A percentile compares a stretch with the other conserved stretches of the same genome.
Evolutionary conservation across 1,139 yeast genomes (phyloP).

Genomic region (Zhuliangozyma blackwelliae): DNA sequence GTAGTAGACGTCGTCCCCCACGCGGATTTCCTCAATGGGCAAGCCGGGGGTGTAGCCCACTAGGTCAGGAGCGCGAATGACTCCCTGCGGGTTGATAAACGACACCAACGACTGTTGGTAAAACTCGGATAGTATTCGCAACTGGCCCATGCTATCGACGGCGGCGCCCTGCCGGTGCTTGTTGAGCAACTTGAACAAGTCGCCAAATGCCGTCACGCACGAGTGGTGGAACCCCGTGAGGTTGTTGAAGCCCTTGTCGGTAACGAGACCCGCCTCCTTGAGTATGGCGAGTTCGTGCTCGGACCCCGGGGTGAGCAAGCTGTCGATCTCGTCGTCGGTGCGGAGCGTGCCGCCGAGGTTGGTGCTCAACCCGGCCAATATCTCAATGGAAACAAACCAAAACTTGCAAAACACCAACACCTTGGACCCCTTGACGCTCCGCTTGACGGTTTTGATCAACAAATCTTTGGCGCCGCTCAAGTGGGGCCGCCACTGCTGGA

Average conservation of each 20-base stretch:
- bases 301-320: constrained; percentile 40
- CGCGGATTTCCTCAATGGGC: constrained; percentile 11
- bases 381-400: constrained; percentile 62
- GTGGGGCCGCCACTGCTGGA: constrained; percentile 67
- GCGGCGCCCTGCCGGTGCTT: constrained; percentile 20
- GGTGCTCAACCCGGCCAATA: constrained; percentile 58
- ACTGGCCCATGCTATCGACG: constrained; percentile 12
- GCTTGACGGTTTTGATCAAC: constrained; percentile 37
- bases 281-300: constrained; percentile 32
- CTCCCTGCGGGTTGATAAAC: constrained; percentile 8
- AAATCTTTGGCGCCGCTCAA: constrained; percentile 62
- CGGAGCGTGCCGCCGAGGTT: constrained; percentile 59
- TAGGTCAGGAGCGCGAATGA: constrained; percentile 1
- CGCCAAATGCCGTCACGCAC: constrained; percentile 42
- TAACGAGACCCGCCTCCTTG: constrained; percentile 25
- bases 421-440: constrained; percentile 17
- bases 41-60: constrained; percentile 8
- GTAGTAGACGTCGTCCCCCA: constrained; percentile 6
- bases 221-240: constrained; percentile 52
- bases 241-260: constrained; percentile 48
- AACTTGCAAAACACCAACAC: constrained; percentile 54
- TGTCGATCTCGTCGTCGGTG: constrained; percentile 42
- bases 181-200: constrained; percentile 45
- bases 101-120: constrained; percentile 12
- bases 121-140: constrained; percentile 22